A percentile compares a stretch with the other conserved stretches of the same genome.
phyloP scores from a whole-genome alignment of 257 asterid genomes.

The Nicotiana undulata region DNA sequence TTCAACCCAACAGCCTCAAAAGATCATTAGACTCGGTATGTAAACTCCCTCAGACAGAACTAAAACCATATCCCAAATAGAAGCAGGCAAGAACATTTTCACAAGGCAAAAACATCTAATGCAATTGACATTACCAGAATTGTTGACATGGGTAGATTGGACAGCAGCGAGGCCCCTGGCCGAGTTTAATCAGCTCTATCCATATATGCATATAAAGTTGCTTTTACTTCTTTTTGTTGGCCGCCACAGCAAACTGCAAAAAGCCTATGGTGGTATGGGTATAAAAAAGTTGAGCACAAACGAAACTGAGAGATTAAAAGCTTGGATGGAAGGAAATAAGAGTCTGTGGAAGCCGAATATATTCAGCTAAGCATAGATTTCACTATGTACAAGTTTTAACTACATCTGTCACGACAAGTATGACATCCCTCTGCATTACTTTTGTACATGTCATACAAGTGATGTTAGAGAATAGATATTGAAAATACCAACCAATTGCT shows the following conservation, averaged over 20 bases:
- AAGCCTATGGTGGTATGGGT: background rate
- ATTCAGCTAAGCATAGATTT: background rate
- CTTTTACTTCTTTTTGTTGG: background rate
- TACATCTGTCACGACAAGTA: background rate
- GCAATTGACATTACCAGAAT: too few relatives aligned
- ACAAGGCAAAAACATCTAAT: too few relatives aligned
- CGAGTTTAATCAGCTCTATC: too few relatives aligned
- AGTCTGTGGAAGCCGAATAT: background rate
- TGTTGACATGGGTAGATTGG: too few relatives aligned
- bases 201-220: background rate
- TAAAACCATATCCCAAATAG: too few relatives aligned
- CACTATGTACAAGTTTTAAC: background rate
- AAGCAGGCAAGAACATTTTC: too few relatives aligned
- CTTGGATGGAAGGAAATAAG: background rate
- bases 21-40: too few relatives aligned
- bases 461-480: background rate
- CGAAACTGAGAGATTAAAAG: background rate
- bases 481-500: background rate
- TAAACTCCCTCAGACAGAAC: too few relatives aligned
- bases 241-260: background rate
- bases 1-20: too few relatives aligned
- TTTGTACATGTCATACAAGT: background rate
- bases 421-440: background rate
- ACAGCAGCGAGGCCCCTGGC: too few relatives aligned
- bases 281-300: background rate